Evolutionary conservation across 371 early-diverging fungal genomes (phyloP).

Genomic region (Mortierella sp.): DNA sequence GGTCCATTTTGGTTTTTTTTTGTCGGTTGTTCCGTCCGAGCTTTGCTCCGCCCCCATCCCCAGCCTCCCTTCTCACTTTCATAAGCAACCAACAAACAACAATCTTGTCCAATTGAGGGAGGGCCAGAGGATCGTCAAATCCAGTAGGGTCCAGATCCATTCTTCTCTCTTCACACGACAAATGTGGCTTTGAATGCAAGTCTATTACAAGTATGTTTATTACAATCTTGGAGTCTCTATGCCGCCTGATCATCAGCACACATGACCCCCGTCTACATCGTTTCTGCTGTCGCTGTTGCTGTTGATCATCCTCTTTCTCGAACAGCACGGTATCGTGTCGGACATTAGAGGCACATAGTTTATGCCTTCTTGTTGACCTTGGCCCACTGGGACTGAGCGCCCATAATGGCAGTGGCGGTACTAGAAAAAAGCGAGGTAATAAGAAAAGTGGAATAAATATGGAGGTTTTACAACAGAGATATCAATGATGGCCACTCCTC

Average conservation of each 20-base stretch:
- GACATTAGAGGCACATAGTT: neutral
- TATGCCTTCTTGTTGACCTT: conserved; percentile 59
- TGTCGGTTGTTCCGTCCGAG: neutral
- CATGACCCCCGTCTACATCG: neutral
- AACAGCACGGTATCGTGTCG: neutral
- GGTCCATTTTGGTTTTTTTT: neutral
- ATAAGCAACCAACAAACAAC: neutral
- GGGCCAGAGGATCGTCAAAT: neutral
- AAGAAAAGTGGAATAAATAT: neutral
- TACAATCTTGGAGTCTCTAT: neutral
- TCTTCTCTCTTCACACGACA: neutral
- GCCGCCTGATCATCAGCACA: neutral
- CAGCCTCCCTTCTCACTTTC: neutral
- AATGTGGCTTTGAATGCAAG: neutral
- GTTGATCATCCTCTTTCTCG: neutral
- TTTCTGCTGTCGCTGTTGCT: conserved; percentile 4
- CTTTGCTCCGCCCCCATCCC: neutral
- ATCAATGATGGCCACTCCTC: neutral
- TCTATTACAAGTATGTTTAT: conserved; percentile 1
- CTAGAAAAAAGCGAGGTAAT: conserved; percentile 13
- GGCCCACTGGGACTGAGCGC: conserved; percentile 59
- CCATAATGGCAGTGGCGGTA: conserved; percentile 58
- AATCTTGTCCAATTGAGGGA: neutral
- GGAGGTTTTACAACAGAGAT: neutral
- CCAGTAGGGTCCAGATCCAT: neutral